Base-by-base conservation (phyloP, 2,329 filamentous ascomycete species). In the Lecanicillium sp. region DNA sequence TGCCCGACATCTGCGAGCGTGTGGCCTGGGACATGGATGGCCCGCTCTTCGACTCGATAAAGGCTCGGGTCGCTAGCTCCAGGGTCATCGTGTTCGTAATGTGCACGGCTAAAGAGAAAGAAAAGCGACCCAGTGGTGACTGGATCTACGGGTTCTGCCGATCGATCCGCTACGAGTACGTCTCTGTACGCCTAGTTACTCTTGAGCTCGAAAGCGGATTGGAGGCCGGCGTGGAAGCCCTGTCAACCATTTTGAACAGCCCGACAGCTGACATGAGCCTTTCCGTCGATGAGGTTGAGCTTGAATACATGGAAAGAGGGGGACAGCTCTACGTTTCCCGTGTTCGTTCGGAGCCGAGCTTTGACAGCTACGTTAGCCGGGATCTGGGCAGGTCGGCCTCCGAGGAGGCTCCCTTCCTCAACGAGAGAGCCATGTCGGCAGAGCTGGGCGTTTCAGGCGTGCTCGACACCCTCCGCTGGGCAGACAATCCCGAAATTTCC, bases 281-380 rank as follows among this genome's bases (percentile, higher is more conserved):
- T 45, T 38, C 37, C 32, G 38, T 24, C 30, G 38, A 40, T 19
- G 42, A 51, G 33, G 35, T 50, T 32, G 54, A 56, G 24, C 45
- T 45, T 35, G 52, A 56, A 32, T 56, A 50, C 32, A 30, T 42
- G 14, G 51, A 52, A 24, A 51, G 23, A 30, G 44, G 49, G 11
- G 52, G 52, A 9, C 52, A 54, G 44, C 48, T 56, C 26, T 52
- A 36, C 35, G 54, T 56, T 37, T 53, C 49, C 40, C 48, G 54
- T 5, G 27, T 55, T 27, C 33, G 42, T n/a, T 40, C 48, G 10
- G 42, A 50, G 23, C 45, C 44, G 39, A 43, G 30, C 21, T 37
- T 44, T 37, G 38, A 43, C 39, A 47, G 36, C 29, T 44, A 49
- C 43, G 48, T 52, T 29, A 38, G 38, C 32, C 42, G 35, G 26